phyloP scores from a whole-genome alignment of 139 green algal genomes.

The Closterium sp. region DNA sequence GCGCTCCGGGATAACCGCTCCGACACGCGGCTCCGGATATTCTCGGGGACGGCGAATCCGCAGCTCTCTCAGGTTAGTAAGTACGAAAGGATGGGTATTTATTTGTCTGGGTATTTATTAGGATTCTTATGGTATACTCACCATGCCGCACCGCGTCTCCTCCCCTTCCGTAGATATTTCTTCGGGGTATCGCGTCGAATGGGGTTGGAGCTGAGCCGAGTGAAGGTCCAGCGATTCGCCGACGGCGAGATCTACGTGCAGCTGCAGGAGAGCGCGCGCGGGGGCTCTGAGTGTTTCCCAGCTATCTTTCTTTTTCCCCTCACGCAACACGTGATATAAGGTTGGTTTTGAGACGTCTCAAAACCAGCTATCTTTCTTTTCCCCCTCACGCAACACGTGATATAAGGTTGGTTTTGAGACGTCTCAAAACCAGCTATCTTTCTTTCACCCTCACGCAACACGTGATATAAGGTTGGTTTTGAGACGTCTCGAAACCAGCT shows the following conservation, averaged over 20 bases:
- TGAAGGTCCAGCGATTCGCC: slow-evolving; percentile 98
- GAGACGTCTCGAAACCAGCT: background rate
- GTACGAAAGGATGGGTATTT: background rate
- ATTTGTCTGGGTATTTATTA: background rate
- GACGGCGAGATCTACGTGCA: slow-evolving; percentile 98
- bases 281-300: background rate
- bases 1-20: slow-evolving; percentile 12
- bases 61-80: slow-evolving; percentile 44
- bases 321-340: no score
- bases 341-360: background rate
- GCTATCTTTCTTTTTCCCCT: no score
- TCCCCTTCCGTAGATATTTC: no score
- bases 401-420: no score
- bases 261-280: slow-evolving; percentile 93
- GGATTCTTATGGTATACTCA: no score
- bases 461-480: no score
- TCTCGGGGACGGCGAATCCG: slow-evolving; percentile 48
- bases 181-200: slow-evolving; percentile 88
- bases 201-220: slow-evolving; percentile 84
- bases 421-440: no score
- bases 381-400: background rate
- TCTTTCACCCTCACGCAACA: no score
- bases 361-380: background rate
- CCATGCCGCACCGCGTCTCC: no score
- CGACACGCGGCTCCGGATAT: slow-evolving; percentile 38